Percentiles rank a stretch among this genome's conserved stretches.
phyloP scores from a whole-genome alignment of 1,139 yeast species.

The Blastobotrys persicus region DNA sequence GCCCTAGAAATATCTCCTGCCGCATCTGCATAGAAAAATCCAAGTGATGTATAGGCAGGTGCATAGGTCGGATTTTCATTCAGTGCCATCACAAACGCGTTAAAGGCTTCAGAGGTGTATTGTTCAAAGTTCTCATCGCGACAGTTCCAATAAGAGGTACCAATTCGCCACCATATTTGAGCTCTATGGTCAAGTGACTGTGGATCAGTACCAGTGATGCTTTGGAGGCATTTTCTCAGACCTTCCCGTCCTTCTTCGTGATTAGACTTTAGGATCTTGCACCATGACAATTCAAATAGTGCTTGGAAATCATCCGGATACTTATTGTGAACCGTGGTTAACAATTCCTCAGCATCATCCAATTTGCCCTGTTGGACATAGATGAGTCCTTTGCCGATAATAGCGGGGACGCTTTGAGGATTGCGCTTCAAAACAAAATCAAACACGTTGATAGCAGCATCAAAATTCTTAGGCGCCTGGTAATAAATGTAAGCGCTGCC shows the following conservation, averaged over 20 bases:
- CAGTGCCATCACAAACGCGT: constrained; percentile 58
- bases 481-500: constrained; percentile 79
- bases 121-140: constrained; percentile 30
- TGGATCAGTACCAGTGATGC: constrained; percentile 50
- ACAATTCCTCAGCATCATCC: constrained; percentile 50
- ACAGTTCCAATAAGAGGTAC: constrained; percentile 51
- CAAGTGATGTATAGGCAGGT: constrained; percentile 77
- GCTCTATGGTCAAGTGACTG: constrained; percentile 59
- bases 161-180: constrained; percentile 65
- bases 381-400: constrained; percentile 80
- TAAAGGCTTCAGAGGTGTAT: constrained; percentile 44
- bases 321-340: constrained; percentile 50
- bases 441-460: constrained; percentile 69
- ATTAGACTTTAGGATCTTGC: constrained; percentile 56
- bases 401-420: constrained; percentile 57
- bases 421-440: constrained; percentile 55
- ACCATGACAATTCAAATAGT: constrained; percentile 74
- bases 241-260: constrained; percentile 54
- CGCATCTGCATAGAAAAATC: constrained; percentile 59
- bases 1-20: constrained; percentile 66
- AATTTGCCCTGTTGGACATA: constrained; percentile 63
- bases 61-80: constrained; percentile 65
- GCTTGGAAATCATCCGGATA: constrained; percentile 61
- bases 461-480: constrained; percentile 87
- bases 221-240: constrained; percentile 45